Percentiles rank a stretch among this genome's conserved stretches.
Evolutionary conservation across 1,284 basidiomycete species (phyloP).

Genomic region (Cutaneotrichosporon spelunceum): DNA sequence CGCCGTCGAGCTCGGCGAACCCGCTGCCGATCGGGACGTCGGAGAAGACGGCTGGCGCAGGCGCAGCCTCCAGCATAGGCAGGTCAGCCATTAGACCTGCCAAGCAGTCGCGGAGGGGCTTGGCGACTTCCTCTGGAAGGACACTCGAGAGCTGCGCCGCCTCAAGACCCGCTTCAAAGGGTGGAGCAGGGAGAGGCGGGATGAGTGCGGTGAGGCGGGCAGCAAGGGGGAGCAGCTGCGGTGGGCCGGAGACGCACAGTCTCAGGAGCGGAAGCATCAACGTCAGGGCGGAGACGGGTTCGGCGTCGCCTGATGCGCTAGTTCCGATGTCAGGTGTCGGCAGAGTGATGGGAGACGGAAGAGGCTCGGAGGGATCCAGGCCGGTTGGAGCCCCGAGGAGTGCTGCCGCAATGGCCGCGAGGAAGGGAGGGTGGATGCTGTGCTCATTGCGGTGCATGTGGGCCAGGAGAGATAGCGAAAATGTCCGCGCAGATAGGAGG

Average conservation of each 20-base stretch:
- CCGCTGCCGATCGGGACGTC: not conserved
- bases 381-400: constrained; percentile 28
- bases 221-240: constrained; percentile 25
- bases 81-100: constrained; percentile 44
- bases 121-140: constrained; percentile 36
- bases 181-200: constrained; percentile 40
- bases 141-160: constrained; percentile 34
- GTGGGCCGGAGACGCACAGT: constrained; percentile 23
- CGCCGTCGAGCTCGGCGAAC: constrained; percentile 12
- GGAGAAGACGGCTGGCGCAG: constrained; percentile 8
- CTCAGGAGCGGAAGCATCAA: constrained; percentile 41
- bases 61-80: constrained; percentile 19
- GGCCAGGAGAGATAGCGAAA: constrained; percentile 32
- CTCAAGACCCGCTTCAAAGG: constrained; percentile 44
- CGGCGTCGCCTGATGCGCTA: constrained; percentile 14
- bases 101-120: constrained; percentile 36
- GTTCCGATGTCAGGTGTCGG: constrained; percentile 34
- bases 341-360: constrained; percentile 18
- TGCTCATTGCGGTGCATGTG: constrained; percentile 19
- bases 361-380: constrained; percentile 18
- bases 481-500: constrained; percentile 27
- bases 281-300: constrained; percentile 27
- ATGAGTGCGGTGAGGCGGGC: constrained; percentile 31
- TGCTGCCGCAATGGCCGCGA: constrained; percentile 27
- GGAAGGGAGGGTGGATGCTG: constrained; percentile 11